A percentile compares a stretch with the other conserved stretches of the same genome.
Evolutionary conservation across 2,329 filamentous ascomycete genomes (phyloP).

Genomic region (Trichoderma gracile): DNA sequence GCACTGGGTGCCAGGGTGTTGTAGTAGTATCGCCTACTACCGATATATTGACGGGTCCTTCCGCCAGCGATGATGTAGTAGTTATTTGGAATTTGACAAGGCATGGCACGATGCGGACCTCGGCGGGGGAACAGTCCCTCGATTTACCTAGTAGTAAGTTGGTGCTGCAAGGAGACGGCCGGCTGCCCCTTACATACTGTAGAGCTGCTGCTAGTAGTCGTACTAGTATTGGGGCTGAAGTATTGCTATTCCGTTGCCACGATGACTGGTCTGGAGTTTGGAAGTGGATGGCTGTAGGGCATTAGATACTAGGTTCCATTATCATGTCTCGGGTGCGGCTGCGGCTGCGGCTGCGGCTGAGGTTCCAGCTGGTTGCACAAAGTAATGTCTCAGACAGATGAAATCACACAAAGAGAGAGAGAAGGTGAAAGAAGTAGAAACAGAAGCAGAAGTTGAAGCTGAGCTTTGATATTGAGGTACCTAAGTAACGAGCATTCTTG

Average conservation of each 20-base stretch:
- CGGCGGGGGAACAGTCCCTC: neutral
- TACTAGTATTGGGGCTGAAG: neutral
- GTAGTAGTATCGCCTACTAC: neutral
- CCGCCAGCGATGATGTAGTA: neutral
- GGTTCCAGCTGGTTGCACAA: neutral
- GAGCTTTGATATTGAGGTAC: neutral
- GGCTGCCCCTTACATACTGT: neutral
- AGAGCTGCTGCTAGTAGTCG: neutral
- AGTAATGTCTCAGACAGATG: neutral
- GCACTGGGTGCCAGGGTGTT: too few species aligned
- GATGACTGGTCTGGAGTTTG: neutral
- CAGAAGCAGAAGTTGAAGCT: too few species aligned
- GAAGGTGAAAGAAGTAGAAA: neutral
- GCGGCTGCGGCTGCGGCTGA: neutral
- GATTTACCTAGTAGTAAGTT: neutral
- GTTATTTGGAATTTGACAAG: constrained; percentile 11
- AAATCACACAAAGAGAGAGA: neutral
- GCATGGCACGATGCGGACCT: constrained; percentile 20
- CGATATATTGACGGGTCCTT: neutral
- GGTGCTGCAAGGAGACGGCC: neutral
- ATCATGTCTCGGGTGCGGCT: neutral
- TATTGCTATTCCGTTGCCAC: neutral
- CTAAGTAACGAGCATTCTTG: neutral
- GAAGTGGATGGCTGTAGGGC: neutral
- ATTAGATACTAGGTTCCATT: neutral